Conservation (phyloP, 306 rosid species). For the Pyrus pyrifolia region DNA sequence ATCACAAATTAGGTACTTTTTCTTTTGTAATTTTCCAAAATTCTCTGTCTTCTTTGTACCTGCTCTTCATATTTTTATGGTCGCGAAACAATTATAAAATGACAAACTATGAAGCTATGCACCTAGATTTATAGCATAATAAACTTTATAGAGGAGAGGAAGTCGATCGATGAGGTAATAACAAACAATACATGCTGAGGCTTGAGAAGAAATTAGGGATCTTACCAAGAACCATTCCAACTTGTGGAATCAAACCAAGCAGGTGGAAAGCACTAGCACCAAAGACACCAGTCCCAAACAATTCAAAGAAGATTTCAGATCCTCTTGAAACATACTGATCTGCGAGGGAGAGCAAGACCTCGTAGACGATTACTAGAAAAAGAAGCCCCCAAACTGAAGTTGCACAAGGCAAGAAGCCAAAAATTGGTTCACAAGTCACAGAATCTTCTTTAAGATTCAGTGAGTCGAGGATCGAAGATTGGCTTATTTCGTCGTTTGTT, state of each 20-base stretch:
- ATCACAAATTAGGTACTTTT: no score
- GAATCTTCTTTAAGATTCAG: constrained; percentile 6
- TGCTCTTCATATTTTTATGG: no score
- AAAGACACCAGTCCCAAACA: constrained; percentile 27
- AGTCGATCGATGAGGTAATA: background rate
- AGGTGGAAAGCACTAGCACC: constrained; percentile 33
- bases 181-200: background rate
- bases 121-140: background rate
- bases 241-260: constrained; percentile 27
- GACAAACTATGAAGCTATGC: no score
- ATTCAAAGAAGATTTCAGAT: constrained; percentile 25
- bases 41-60: no score
- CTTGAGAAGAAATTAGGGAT: background rate
- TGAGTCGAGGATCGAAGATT: background rate
- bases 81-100: no score
- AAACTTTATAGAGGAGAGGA: background rate
- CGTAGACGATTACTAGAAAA: constrained; percentile 28
- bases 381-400: constrained; percentile 21
- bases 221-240: constrained; percentile 22
- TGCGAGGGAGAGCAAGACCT: constrained; percentile 24
- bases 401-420: constrained; percentile 36
- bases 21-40: no score
- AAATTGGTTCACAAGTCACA: constrained; percentile 33
- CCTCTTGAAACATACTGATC: constrained; percentile 16
- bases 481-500: background rate